A percentile compares a stretch with the other conserved stretches of the same genome.
phyloP scores from a whole-genome alignment of 768 basidiomycete species.

The Boletus subcaerulescens region DNA sequence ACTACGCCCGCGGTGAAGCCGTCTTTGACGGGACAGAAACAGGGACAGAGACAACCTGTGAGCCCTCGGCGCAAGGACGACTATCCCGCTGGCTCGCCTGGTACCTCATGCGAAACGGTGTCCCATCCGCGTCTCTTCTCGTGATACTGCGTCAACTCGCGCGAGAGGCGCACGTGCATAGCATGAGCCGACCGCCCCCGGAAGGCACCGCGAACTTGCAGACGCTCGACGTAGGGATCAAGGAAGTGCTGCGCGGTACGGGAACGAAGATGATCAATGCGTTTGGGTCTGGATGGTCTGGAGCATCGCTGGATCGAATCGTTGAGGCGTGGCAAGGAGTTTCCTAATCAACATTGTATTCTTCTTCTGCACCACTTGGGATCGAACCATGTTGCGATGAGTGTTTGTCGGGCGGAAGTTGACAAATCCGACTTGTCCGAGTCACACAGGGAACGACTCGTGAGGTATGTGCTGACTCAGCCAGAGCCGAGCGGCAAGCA shows the following conservation, averaged over 20 bases:
- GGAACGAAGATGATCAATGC: constrained; percentile 77
- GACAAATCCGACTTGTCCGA: no score
- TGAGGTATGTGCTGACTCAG: no score
- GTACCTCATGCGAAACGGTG: constrained; percentile 68
- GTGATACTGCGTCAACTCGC: constrained; percentile 60
- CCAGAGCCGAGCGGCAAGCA: no score
- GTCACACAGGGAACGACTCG: no score
- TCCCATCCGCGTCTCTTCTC: constrained; percentile 69
- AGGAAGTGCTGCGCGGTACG: constrained; percentile 81
- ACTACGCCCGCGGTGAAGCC: constrained; percentile 57
- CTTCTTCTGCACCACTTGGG: no score
- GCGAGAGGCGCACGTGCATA: constrained; percentile 57
- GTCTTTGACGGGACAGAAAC: constrained; percentile 22
- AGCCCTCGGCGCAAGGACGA: constrained; percentile 3
- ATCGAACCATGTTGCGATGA: no score
- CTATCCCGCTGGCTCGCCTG: constrained; percentile 52
- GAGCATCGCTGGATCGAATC: constrained; percentile 64
- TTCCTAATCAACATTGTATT: not conserved
- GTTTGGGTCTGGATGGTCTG: constrained; percentile 72
- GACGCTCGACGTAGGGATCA: constrained; percentile 58
- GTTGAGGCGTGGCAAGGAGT: constrained; percentile 51
- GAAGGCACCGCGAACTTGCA: constrained; percentile 44
- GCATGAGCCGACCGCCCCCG: constrained; percentile 46
- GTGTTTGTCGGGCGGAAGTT: no score
- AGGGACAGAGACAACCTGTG: constrained; percentile 4